Percentiles rank a stretch among this genome's conserved stretches.
Conservation (phyloP, 202 grass and related monocot genomes). For the Bolboschoenoplectus hybrid region DNA sequence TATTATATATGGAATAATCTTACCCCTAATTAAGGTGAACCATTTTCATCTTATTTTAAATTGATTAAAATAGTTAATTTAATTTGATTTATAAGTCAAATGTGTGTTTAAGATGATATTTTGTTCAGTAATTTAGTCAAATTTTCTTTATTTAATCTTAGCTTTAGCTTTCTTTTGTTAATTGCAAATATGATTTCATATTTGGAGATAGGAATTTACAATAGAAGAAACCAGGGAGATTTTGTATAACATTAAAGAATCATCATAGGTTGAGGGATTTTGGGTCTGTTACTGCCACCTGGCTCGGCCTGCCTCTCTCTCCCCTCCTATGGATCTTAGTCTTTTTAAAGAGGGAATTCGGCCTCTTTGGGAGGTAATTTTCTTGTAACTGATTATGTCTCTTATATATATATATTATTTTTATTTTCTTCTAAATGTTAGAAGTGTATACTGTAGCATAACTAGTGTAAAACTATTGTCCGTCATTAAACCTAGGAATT, state of each 20-base stretch:
- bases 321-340: slow-evolving; percentile 84
- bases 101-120: neutral
- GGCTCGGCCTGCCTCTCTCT: slow-evolving; percentile 60
- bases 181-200: slow-evolving; percentile 18
- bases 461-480: neutral
- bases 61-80: neutral
- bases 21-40: neutral
- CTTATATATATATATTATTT: slow-evolving; percentile 7
- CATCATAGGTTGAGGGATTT: slow-evolving; percentile 83
- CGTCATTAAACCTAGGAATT: neutral
- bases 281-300: slow-evolving; percentile 99
- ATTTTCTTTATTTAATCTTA: neutral
- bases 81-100: neutral
- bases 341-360: slow-evolving; percentile 98
- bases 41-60: neutral
- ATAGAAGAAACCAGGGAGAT: neutral
- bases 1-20: neutral
- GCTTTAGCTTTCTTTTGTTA: neutral
- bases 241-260: slow-evolving; percentile 22
- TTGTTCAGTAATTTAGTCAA: neutral
- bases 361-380: slow-evolving; percentile 92
- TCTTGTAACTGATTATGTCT: neutral
- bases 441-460: neutral
- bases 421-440: slow-evolving; percentile 4
- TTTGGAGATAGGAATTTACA: neutral